A percentile compares a stretch with the other conserved stretches of the same genome.
phyloP scores from a whole-genome alignment of 345 rosid species.

The Carallia brachiata region DNA sequence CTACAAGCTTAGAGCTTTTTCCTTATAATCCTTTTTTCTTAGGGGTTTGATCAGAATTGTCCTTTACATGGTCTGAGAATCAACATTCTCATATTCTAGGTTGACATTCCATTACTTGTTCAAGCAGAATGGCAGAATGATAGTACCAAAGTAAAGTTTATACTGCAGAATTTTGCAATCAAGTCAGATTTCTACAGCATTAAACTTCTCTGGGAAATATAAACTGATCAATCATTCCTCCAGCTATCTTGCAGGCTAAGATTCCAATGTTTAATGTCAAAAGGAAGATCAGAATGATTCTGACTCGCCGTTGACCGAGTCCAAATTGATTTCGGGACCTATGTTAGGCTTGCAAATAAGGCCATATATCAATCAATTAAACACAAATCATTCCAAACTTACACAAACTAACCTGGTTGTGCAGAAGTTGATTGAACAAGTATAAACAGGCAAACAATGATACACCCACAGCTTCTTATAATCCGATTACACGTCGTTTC shows the following conservation, averaged over 20 bases:
- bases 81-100: neutral
- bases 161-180: neutral
- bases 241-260: neutral
- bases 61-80: neutral
- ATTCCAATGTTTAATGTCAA: neutral
- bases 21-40: neutral
- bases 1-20: neutral
- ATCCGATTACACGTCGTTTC: conserved; percentile 30
- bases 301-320: neutral
- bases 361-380: neutral
- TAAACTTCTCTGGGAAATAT: too few relatives aligned
- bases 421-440: conserved; percentile 35
- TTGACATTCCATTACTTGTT: neutral
- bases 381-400: neutral
- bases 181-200: neutral
- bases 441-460: conserved; percentile 30
- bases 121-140: neutral
- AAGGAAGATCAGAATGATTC: neutral
- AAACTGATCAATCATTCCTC: neutral
- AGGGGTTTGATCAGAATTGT: neutral
- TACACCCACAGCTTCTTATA: conserved; percentile 18
- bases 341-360: neutral
- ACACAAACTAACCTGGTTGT: conserved; percentile 38
- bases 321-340: neutral
- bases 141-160: neutral